A percentile compares a stretch with the other conserved stretches of the same genome.
These are phyloP conservation scores for Rhizophora mangle DNA, from an alignment of 345 rosid genomes.

Conservation along the genomic window DNA sequence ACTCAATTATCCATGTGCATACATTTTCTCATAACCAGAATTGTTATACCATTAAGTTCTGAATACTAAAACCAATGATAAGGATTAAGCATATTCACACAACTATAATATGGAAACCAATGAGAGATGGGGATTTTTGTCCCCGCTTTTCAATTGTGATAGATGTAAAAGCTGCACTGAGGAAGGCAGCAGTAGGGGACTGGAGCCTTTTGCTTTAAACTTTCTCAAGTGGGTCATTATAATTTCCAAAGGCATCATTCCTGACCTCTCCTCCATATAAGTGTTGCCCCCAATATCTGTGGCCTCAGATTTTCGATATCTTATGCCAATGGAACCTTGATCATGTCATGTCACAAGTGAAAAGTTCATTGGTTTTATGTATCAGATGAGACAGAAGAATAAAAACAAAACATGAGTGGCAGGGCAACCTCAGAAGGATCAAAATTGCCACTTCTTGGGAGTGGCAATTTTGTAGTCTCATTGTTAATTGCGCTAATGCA, in stretches of 20 bases:
- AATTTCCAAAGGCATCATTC: conserved; percentile 38
- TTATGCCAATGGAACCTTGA: conserved; percentile 27
- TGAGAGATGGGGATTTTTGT: not conserved
- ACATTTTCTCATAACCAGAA: no score
- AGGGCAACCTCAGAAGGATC: conserved; percentile 14
- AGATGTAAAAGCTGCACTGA: conserved; percentile 30
- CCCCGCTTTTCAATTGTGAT: no score
- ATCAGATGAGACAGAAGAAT: conserved; percentile 20
- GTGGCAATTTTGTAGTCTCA: not conserved
- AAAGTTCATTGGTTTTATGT: conserved; percentile 31
- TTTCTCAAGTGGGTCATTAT: conserved; percentile 31
- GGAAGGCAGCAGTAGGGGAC: conserved; percentile 23
- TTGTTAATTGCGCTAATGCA: not conserved
- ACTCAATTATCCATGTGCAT: no score
- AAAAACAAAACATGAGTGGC: not conserved
- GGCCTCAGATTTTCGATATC: not conserved
- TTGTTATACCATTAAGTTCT: conserved; percentile 13
- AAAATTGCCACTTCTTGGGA: conserved; percentile 1
- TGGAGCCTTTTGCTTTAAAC: conserved; percentile 19
- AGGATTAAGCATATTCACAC: conserved; percentile 26
- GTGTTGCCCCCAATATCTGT: conserved; percentile 3
- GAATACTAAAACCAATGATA: conserved; percentile 10
- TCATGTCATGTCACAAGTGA: conserved; percentile 13
- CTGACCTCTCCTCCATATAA: conserved; percentile 27
- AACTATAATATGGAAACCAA: conserved; percentile 26